A percentile compares a stretch with the other conserved stretches of the same genome.
Evolutionary conservation across 148 eudicot genomes (phyloP).

Genomic region (Rhododendron kiyosumense): DNA sequence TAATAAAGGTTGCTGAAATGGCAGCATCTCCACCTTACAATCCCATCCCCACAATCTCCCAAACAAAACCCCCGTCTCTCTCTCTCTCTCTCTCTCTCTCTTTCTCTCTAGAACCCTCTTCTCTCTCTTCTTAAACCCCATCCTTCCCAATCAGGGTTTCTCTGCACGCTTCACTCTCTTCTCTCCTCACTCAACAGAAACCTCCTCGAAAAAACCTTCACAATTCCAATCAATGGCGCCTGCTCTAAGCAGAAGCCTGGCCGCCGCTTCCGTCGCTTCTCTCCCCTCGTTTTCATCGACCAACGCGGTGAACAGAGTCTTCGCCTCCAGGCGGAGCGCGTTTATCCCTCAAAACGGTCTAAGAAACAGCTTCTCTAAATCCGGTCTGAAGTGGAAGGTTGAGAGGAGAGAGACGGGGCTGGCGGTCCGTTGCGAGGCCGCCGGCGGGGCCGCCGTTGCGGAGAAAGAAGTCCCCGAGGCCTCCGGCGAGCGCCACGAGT

Average conservation of each 20-base stretch:
- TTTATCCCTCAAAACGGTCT: slow-evolving; percentile 38
- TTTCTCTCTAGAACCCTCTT: slow-evolving; percentile 40
- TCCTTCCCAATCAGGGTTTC: slow-evolving; percentile 20
- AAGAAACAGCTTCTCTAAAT: slow-evolving; percentile 33
- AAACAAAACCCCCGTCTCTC: slow-evolving; percentile 8
- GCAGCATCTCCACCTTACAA: slow-evolving; percentile 45
- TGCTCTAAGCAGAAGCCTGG: slow-evolving; percentile 37
- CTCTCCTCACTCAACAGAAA: background rate
- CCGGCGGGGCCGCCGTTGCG: slow-evolving; percentile 50
- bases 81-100: background rate
- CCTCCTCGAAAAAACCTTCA: background rate
- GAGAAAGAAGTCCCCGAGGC: slow-evolving; percentile 66
- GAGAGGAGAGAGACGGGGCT: slow-evolving; percentile 37
- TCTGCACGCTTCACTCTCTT: background rate
- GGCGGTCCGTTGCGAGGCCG: slow-evolving; percentile 57
- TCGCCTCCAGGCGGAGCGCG: slow-evolving; percentile 33
- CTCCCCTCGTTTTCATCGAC: slow-evolving; percentile 32
- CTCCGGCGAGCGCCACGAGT: slow-evolving; percentile 68
- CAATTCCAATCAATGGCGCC: slow-evolving; percentile 37
- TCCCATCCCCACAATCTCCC: slow-evolving; percentile 19
- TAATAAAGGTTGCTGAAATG: slow-evolving; percentile 30
- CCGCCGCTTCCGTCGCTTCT: slow-evolving; percentile 50
- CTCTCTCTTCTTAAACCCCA: slow-evolving; percentile 25
- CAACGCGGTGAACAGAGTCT: slow-evolving; percentile 12
- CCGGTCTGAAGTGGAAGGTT: slow-evolving; percentile 34